Evolutionary conservation across 2,329 filamentous ascomycete species (phyloP), one percentile per base, ranked within the genome.

Genomic region (Aspergillus brunneoviolaceus): DNA sequence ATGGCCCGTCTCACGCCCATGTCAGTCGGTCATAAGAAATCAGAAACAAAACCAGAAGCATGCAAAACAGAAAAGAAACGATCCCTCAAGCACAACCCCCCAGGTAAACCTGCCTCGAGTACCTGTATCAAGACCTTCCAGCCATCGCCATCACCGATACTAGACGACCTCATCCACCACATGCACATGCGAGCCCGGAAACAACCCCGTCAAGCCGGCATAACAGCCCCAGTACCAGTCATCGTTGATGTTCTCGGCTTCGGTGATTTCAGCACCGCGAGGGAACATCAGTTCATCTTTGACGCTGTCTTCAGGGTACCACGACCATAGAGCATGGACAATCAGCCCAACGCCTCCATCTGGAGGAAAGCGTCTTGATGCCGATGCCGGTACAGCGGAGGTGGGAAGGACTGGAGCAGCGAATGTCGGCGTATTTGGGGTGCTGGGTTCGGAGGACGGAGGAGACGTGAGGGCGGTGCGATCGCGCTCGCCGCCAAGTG

Each of bases 151-250:
- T 42, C 14, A 45, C n/a, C 16, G 14, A n/a, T 42, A 14, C 51
- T 65, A 75, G n/a, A 60, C 63, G 54, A 76, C 66, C 58, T 76
- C 74, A 49, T 67, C 69, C 9, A 84, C 63, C 29, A 87, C 70
- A 65, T 79, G 80, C 27, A 92, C 90, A 81, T 94, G 94, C 7
- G 86, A 84, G 6, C 88, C 87, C 4, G 93, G 93, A 71, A 97
- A 96, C 65, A 97, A 69, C 0, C 92, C 93, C 67, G 86, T 87
- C 25, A 78, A 80, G 0, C 92, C 92, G 77, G 92, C 92, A 80
- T 96, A 97, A 29, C 87, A 87, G 0, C 94, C 94, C 78, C 89
- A 89, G 70, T 85, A 92, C 93, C 93, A 98, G 73, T 96, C 92
- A 19, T 89, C 90, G 73, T 96, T 96, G 51, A 96, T 86, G 74